Percentiles rank a stretch among this genome's conserved stretches.
These are phyloP conservation scores for Lentinula raphanica DNA, from an alignment of 768 basidiomycete species.

Conservation along the genomic window DNA sequence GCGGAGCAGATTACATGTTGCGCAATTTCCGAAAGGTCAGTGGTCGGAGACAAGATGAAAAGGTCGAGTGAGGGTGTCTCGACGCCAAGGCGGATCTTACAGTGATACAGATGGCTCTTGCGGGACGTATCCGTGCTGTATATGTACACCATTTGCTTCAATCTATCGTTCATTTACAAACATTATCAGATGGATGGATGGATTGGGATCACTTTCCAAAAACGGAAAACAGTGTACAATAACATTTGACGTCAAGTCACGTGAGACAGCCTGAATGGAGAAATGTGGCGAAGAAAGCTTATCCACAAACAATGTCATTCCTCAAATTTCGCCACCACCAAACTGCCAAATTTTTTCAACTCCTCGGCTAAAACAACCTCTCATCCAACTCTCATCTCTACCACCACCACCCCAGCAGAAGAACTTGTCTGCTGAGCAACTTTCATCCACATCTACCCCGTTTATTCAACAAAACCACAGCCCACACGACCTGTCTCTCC, in stretches of 20 bases:
- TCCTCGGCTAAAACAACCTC: not conserved
- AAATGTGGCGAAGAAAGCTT: not conserved
- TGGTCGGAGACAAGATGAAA: conserved; percentile 54
- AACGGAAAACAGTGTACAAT: too few relatives aligned
- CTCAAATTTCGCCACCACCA: not conserved
- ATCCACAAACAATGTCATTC: conserved; percentile 1
- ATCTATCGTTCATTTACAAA: too few relatives aligned
- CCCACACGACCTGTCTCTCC: not conserved
- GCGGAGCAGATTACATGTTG: conserved; percentile 72
- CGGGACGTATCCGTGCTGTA: not conserved
- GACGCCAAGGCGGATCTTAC: too few relatives aligned
- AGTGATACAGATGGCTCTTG: too few relatives aligned
- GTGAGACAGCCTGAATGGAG: not conserved
- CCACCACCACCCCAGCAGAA: not conserved
- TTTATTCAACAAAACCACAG: not conserved
- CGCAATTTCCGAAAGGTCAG: conserved; percentile 59
- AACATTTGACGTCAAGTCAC: too few relatives aligned
- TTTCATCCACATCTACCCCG: not conserved
- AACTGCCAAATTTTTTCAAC: not conserved
- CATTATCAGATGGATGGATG: too few relatives aligned
- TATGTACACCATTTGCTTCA: too few relatives aligned
- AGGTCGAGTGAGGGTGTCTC: conserved; percentile 13
- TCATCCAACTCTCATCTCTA: not conserved
- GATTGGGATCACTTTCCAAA: too few relatives aligned
- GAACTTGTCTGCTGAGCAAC: too few relatives aligned